Conservation (phyloP, 345 rosid genomes). For the Turritis glabra region DNA sequence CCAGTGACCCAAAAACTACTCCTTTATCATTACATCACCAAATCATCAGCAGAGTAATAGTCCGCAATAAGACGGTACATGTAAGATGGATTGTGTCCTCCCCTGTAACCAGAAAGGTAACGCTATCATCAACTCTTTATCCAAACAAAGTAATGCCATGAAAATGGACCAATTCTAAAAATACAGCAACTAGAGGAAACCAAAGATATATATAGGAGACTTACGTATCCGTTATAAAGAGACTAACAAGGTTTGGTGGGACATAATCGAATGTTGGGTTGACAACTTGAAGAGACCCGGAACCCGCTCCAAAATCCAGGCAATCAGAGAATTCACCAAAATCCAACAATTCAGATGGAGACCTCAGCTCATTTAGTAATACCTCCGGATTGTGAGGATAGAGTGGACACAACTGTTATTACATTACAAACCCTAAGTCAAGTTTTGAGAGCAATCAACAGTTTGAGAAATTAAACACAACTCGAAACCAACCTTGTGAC, state of each 20-base stretch:
- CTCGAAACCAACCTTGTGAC: slow-evolving; percentile 77
- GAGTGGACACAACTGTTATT: slow-evolving; percentile 81
- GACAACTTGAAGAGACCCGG: slow-evolving; percentile 83
- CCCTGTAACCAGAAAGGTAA: slow-evolving; percentile 51
- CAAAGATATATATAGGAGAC: slow-evolving; percentile 32
- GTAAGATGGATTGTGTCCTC: slow-evolving; percentile 98
- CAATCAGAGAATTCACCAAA: slow-evolving; percentile 99
- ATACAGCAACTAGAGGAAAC: background rate
- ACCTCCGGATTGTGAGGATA: slow-evolving; percentile 99
- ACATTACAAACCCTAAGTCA: background rate
- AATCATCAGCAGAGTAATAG: slow-evolving; percentile 95
- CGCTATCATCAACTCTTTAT: background rate
- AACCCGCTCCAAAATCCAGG: slow-evolving; percentile 71
- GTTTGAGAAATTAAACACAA: background rate
- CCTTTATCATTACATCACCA: slow-evolving; percentile 55
- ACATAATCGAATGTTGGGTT: slow-evolving; percentile 96
- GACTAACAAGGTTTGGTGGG: slow-evolving; percentile 95
- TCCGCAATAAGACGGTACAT: slow-evolving; percentile 96
- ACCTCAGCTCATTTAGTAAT: slow-evolving; percentile 86
- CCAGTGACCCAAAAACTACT: slow-evolving; percentile 2
- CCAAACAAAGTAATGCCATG: background rate
- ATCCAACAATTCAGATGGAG: slow-evolving; percentile 92
- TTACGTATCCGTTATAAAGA: slow-evolving; percentile 97
- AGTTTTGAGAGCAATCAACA: slow-evolving; percentile 10
- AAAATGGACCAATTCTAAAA: background rate